Evolutionary conservation across 1,284 basidiomycete genomes (phyloP), one percentile per base, ranked within the genome.

Genomic region (Neonothopanus nambi): DNA sequence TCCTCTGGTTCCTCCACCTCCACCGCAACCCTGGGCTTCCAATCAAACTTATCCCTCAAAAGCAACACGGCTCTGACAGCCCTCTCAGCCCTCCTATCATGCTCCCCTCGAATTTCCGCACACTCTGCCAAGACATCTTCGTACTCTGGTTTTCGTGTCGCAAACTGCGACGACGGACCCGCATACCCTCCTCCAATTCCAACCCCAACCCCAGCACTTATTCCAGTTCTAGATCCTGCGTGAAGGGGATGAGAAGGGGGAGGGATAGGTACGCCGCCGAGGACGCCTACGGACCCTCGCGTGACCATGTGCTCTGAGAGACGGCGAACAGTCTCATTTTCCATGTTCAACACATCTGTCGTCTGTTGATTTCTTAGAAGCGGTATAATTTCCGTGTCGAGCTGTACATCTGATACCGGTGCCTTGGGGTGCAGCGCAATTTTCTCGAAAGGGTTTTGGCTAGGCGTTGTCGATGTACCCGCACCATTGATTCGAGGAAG

Each of bases 331-430:
- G 82, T 82, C 7, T 82, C 82, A 57, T 79, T 85, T 65, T 91
- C 89, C 60, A 77, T 70, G 39, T 75, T 74, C 24, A 90, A 70
- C 6, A 91, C 87, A 57, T 89, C 85, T 0, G 78, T 81, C 1
- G 87, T 91, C 65, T 90, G 89, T 59, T 86, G 84, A 54, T 86
- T 90, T 40, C 88, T 81, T 54, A 91, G 68, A 18, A 91, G 75
- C 0, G 85, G 84, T 17, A 84, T 82, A 35, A 91, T 74, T 52
- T 87, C 85, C 57, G 78, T 80, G 66, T 91, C 88, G 43, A 90
- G 75, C 61, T 86, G 81, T 1, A 74, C 67, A 58, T 90, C 88
- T 0, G 83, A 65, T 67, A 90, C 75, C 0, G 69, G 64, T 8
- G 72, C 65, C 54, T 67, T 72, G 0, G 89, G 88, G 63, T 91